phyloP scores from a whole-genome alignment of 352 stramenopile genomes.

The Thalassiosira delicatula region DNA sequence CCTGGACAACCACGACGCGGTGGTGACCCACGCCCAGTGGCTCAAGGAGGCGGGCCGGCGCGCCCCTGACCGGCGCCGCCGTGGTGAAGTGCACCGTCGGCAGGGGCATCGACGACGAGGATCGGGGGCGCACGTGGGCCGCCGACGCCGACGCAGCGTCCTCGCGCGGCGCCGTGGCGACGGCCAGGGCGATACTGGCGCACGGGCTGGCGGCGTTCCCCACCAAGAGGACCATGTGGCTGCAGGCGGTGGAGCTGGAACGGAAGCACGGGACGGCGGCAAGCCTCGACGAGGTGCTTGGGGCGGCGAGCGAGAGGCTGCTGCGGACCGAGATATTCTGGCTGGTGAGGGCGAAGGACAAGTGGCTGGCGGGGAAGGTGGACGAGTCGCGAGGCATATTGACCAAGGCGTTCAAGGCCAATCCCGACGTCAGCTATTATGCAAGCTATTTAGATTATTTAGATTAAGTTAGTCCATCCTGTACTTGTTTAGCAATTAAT shows the following conservation, averaged over 20 bases:
- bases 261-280: slow-evolving; percentile 90
- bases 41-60: slow-evolving; percentile 95
- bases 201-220: slow-evolving; percentile 88
- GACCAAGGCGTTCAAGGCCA: slow-evolving; percentile 94
- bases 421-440: too few species aligned
- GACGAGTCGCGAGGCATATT: slow-evolving; percentile 92
- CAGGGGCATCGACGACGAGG: slow-evolving; percentile 94
- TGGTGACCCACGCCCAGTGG: slow-evolving; percentile 93
- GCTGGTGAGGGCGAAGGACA: slow-evolving; percentile 97
- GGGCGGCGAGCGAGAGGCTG: slow-evolving; percentile 92
- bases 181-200: slow-evolving; percentile 93
- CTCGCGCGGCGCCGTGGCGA: slow-evolving; percentile 87
- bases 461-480: too few species aligned
- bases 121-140: slow-evolving; percentile 95
- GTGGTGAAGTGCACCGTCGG: too few species aligned
- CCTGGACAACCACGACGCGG: slow-evolving; percentile 87
- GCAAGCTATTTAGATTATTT: too few species aligned
- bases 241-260: slow-evolving; percentile 95
- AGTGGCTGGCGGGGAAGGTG: slow-evolving; percentile 93
- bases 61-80: too few species aligned
- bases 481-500: too few species aligned
- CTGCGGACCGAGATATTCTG: slow-evolving; percentile 96
- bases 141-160: slow-evolving; percentile 95
- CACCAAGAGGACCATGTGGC: slow-evolving; percentile 94
- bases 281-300: slow-evolving; percentile 90